Base-by-base conservation (phyloP, 768 basidiomycete genomes). In the Psilocybe cyanescens region DNA sequence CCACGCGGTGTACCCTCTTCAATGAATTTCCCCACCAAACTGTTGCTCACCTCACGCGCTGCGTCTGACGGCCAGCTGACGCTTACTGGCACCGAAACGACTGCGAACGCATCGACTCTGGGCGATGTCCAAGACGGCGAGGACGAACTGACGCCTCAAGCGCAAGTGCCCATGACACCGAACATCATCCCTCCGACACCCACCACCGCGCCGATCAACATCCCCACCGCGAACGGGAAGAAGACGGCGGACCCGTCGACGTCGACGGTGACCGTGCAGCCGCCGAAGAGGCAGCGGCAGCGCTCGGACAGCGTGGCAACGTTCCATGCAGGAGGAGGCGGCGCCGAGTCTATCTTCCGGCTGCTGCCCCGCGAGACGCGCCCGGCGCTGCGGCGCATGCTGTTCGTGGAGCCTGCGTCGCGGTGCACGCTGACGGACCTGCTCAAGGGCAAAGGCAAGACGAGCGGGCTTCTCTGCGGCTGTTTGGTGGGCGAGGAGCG, bases 291-390 rank as follows among this genome's bases (percentile, higher is more conserved):
- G 24, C 63, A 73, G 19, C 78, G 80, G 14, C 76, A 77, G 61
- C 82, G 85, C 62, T 76, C 77, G 28, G 81, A 80, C 63, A 81
- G 79, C 65, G 83, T 87, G 55, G 75, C 84, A 46, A 94, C 93
- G 1, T 91, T 86, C 81, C 84, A 86, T 55, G 24, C 24, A 24
- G 24, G 24, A 2, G 86, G 84, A 45, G 86, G 84, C 57, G 90
- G 92, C 17, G 88, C 94, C 29, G 97, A 99, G 73, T 95, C 94
- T 7, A 97, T 99, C 70, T 99, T 99, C 82, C 88, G 97, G 17
- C 82, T 99, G 8, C 83, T 99, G 24, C 97, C 97, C 1, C 89
- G 97, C 57, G 97, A 99, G 77, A 88, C 94, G 12, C 86, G 97
- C 44, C 83, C 89, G 6, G 94, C 92, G 12, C 83, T 99, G 61